Evolutionary conservation across 768 basidiomycete species (phyloP).

Genomic region (Tremella fuciformis): DNA sequence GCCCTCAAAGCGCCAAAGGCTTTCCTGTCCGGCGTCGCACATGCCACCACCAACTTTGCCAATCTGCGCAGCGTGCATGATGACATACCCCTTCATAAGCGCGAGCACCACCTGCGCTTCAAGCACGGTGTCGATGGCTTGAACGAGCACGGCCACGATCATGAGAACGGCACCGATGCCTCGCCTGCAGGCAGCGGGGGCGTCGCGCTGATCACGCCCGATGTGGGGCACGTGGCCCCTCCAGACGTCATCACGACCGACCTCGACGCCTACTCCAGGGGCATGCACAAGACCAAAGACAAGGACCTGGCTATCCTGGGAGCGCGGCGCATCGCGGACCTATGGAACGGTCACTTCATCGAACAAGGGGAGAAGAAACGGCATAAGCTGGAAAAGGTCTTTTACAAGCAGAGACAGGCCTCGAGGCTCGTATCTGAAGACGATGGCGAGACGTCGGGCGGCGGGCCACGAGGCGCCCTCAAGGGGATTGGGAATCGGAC

Average conservation of each 20-base stretch:
- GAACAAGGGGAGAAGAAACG: not conserved
- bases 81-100: slow-evolving; percentile 31
- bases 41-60: slow-evolving; percentile 33
- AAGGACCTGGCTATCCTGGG: slow-evolving; percentile 44
- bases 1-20: slow-evolving; percentile 32
- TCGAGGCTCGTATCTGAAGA: not conserved
- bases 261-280: slow-evolving; percentile 42
- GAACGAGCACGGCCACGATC: not conserved
- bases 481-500: slow-evolving; percentile 27
- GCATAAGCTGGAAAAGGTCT: slow-evolving; percentile 7
- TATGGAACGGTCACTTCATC: slow-evolving; percentile 35
- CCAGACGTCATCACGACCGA: slow-evolving; percentile 45
- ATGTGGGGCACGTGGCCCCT: slow-evolving; percentile 30
- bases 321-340: slow-evolving; percentile 30
- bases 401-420: slow-evolving; percentile 14
- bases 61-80: slow-evolving; percentile 40
- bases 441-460: slow-evolving; percentile 20
- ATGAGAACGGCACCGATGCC: slow-evolving; percentile 8
- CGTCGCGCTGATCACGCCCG: slow-evolving; percentile 30
- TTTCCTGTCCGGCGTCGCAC: slow-evolving; percentile 37
- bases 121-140: slow-evolving; percentile 3
- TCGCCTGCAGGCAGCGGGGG: slow-evolving; percentile 22
- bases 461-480: slow-evolving; percentile 22
- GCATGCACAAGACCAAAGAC: slow-evolving; percentile 35
- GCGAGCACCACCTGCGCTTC: slow-evolving; percentile 39